A percentile compares a stretch with the other conserved stretches of the same genome.
Conservation (phyloP, 768 basidiomycete genomes). For the Hemileccinum rubropunctum region DNA sequence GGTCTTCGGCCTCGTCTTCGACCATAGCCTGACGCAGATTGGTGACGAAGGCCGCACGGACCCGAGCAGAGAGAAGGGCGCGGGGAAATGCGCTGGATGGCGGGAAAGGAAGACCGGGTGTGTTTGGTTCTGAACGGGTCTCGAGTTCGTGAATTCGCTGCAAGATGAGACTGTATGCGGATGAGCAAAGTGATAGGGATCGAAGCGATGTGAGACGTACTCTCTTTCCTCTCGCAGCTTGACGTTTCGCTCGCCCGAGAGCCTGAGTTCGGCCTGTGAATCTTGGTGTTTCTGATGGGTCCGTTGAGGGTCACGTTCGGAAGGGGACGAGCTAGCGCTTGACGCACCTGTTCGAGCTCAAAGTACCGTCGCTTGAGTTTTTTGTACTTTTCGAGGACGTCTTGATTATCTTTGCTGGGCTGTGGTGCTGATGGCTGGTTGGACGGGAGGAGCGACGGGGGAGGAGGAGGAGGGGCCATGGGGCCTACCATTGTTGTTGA, state of each 20-base stretch:
- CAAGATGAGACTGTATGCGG: conserved; percentile 44
- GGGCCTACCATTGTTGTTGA: conserved; percentile 38
- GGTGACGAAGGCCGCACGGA: conserved; percentile 43
- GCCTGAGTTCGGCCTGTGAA: conserved; percentile 50
- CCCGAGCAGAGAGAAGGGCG: conserved; percentile 40
- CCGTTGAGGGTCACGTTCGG: background rate
- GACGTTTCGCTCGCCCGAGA: conserved; percentile 61
- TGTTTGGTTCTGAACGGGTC: conserved; percentile 33
- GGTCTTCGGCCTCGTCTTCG: conserved; percentile 44
- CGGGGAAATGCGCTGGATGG: conserved; percentile 49
- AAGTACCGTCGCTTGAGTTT: conserved; percentile 64
- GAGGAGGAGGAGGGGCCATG: conserved; percentile 47
- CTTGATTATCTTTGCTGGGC: conserved; percentile 39
- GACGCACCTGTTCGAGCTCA: conserved; percentile 68
- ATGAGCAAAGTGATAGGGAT: background rate
- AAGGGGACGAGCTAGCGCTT: background rate
- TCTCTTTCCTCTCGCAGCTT: conserved; percentile 60
- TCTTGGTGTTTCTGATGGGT: conserved; percentile 56
- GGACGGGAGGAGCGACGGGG: conserved; percentile 28
- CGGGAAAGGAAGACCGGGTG: conserved; percentile 34
- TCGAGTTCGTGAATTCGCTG: conserved; percentile 65
- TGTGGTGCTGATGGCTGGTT: too few relatives aligned
- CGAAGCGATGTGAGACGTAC: conserved; percentile 38
- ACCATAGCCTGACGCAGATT: conserved; percentile 49
- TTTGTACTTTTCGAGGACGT: conserved; percentile 59